Conservation (phyloP, 2,329 filamentous ascomycete genomes). For the Alternaria rosae region DNA sequence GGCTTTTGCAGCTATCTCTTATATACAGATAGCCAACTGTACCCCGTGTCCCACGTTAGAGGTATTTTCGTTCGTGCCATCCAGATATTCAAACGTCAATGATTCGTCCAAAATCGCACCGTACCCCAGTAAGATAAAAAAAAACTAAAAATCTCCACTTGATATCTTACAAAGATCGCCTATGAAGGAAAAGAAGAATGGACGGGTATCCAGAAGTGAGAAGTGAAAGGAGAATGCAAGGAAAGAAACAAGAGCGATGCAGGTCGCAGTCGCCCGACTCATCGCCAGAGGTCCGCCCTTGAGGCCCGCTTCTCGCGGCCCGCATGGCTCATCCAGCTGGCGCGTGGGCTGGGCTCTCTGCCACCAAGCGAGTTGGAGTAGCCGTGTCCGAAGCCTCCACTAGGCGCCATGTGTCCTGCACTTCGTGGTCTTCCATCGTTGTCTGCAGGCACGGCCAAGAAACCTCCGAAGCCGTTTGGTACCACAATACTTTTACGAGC, state of each 20-base stretch:
- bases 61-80: conserved; percentile 13
- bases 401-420: conserved; percentile 38
- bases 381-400: conserved; percentile 32
- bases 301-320: conserved; percentile 45
- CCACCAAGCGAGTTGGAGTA: conserved; percentile 37
- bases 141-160: conserved; percentile 3
- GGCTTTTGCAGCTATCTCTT: conserved; percentile 5
- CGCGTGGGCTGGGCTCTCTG: conserved; percentile 29
- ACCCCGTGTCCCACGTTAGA: conserved; percentile 3
- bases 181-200: conserved; percentile 9
- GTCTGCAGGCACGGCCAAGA: conserved; percentile 65
- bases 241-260: conserved; percentile 3
- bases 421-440: conserved; percentile 45
- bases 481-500: conserved; percentile 69
- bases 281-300: conserved; percentile 48
- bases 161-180: conserved; percentile 16
- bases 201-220: conserved; percentile 26
- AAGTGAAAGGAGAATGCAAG: conserved; percentile 14
- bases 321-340: conserved; percentile 44
- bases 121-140: conserved; percentile 1
- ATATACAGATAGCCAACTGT: conserved; percentile 6
- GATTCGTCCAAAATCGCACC: conserved; percentile 8
- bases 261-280: conserved; percentile 4
- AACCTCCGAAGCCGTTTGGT: conserved; percentile 72
- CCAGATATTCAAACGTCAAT: conserved; percentile 4